A percentile compares a stretch with the other conserved stretches of the same genome.
Evolutionary conservation across 2,329 filamentous ascomycete genomes (phyloP).

Genomic region (Xylariales sp.): DNA sequence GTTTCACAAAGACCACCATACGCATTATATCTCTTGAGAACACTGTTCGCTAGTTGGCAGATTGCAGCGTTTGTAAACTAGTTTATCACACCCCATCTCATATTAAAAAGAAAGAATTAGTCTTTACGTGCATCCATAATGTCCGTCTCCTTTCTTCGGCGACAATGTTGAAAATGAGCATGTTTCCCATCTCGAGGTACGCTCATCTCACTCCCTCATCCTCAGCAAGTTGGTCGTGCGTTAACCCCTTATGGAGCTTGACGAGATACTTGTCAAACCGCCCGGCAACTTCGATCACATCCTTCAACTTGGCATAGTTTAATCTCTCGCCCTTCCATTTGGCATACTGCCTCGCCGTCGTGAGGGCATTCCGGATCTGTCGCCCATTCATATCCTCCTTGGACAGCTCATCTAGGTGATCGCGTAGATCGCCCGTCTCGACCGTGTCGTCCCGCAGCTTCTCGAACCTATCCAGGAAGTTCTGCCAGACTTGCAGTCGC

Average conservation of each 20-base stretch:
- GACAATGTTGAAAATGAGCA: too few relatives aligned
- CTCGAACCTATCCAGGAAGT: conserved; percentile 25
- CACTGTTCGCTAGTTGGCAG: too few relatives aligned
- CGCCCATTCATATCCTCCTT: conserved; percentile 31
- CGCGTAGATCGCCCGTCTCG: conserved; percentile 16
- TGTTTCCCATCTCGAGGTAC: too few relatives aligned
- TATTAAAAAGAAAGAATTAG: too few relatives aligned
- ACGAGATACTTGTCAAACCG: conserved; percentile 28
- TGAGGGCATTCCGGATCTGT: conserved; percentile 32
- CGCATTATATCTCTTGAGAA: too few relatives aligned
- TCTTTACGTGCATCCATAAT: too few relatives aligned
- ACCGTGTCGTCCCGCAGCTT: background rate
- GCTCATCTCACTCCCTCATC: conserved; percentile 8
- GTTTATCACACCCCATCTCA: too few relatives aligned
- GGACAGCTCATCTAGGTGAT: conserved; percentile 19
- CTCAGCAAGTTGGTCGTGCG: conserved; percentile 21
- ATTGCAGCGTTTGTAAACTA: too few relatives aligned
- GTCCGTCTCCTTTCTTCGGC: too few relatives aligned
- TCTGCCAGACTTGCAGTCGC: conserved; percentile 31
- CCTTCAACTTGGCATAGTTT: conserved; percentile 16
- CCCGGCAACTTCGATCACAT: conserved; percentile 22
- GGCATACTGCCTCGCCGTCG: conserved; percentile 29
- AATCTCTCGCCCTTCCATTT: conserved; percentile 20
- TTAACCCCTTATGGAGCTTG: conserved; percentile 15
- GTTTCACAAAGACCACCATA: too few relatives aligned